Base-by-base conservation (phyloP, 495 filamentous ascomycete genomes). In the Astrothelium macrocarpum region DNA sequence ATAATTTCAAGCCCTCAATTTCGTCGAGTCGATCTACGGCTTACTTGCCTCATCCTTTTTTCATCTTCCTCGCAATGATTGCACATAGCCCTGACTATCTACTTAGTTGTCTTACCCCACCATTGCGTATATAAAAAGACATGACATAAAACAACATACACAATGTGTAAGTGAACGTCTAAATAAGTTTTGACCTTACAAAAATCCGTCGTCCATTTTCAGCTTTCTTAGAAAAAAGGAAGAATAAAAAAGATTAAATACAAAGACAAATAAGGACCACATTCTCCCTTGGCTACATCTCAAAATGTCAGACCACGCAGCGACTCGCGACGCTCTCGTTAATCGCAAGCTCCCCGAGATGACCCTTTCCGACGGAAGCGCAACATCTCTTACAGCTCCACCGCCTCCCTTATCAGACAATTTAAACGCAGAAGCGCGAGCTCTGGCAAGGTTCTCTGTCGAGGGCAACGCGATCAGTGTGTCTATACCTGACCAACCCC, bases 391-490 rank as follows among this genome's bases (percentile, higher is more conserved):
- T 59, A 83, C 78, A 53, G 79, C 75, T 39, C 77, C 79, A 36
- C 74, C 81, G 10, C 73, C 77, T 14, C 72, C 77, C 49, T 68
- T 77, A 43, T 71, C 75, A 16, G 64, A 77, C 18, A 74, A 77
- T 43, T 64, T 78, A n/a, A 75, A 73, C 28, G 67, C 82, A 16
- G 71, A 77, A 42, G 77, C 71, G 12, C 76, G 81, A 60, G 84
- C 82, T 25, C 71, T 76, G 32, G 77, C 79, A 61, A 77, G 86
- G 58, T 89, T 90, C 67, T 75, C 79, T 25, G 80, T 90, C 32
- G 71, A 75, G 45, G 86, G 85, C 25, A 89, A 85, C 65, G 86
- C 85, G 29, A 80, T 88, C 60, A 72, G 75, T 77, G 73, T 32
- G 75, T 75, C 23, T 42, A 59, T 26, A 62, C 23, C 26, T 18